A percentile compares a stretch with the other conserved stretches of the same genome.
phyloP scores from a whole-genome alignment of 371 early-diverging fungal genomes.

The Umbelopsis sp. region DNA sequence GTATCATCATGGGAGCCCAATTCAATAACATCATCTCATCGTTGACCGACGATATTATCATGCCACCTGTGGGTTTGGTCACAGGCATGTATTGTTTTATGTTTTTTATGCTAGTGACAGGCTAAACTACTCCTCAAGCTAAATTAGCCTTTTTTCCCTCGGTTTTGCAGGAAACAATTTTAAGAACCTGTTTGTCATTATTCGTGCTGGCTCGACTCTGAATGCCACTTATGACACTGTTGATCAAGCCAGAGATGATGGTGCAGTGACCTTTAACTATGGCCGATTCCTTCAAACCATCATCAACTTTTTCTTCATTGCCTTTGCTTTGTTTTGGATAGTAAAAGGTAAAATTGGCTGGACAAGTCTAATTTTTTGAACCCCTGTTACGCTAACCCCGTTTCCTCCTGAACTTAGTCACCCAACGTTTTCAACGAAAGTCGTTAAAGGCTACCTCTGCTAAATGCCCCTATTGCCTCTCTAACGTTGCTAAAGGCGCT shows the following conservation, averaged over 20 bases:
- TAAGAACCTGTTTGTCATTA: slow-evolving; percentile 21
- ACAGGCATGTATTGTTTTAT: background rate
- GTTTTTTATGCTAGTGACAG: background rate
- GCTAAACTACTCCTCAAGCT: background rate
- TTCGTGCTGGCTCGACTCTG: background rate
- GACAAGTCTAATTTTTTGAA: background rate
- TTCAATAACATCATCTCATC: slow-evolving; percentile 38
- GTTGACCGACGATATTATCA: slow-evolving; percentile 27
- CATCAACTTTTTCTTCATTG: slow-evolving; percentile 22
- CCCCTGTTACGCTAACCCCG: slow-evolving; percentile 4
- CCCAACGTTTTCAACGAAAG: background rate
- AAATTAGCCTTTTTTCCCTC: background rate
- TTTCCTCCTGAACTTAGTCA: background rate
- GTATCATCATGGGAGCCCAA: slow-evolving; percentile 55
- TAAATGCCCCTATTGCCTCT: slow-evolving; percentile 53
- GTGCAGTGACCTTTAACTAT: slow-evolving; percentile 27
- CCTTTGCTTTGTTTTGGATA: slow-evolving; percentile 19
- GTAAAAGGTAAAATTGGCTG: background rate
- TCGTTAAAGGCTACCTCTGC: slow-evolving; percentile 27
- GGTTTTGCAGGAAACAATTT: slow-evolving; percentile 27
- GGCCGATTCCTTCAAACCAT: slow-evolving; percentile 24
- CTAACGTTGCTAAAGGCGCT: slow-evolving; percentile 50
- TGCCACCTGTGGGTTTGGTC: slow-evolving; percentile 25
- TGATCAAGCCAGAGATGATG: slow-evolving; percentile 22
- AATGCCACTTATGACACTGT: slow-evolving; percentile 16